These are phyloP conservation scores for Russula dissimulans DNA, from an alignment of 768 basidiomycete species.

Conservation along the genomic window DNA sequence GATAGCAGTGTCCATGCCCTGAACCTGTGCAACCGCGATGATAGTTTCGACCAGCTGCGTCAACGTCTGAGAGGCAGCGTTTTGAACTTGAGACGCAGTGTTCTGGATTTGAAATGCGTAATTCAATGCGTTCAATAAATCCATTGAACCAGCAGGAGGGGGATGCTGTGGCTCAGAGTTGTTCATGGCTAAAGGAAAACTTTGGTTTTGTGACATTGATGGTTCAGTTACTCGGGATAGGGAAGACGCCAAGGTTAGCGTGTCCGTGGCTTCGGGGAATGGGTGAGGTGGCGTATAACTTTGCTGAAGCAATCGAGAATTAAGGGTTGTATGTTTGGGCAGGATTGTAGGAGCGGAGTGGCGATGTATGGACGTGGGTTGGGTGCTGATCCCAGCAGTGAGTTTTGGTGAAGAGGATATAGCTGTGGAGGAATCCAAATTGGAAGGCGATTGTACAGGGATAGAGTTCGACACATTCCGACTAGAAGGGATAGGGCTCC, in stretches of 20 bases:
- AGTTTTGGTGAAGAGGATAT: background rate
- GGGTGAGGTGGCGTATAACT: background rate
- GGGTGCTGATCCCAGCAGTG: background rate
- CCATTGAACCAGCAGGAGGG: background rate
- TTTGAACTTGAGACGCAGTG: slow-evolving; percentile 5
- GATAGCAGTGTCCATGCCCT: slow-evolving; percentile 10
- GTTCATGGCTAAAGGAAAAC: background rate
- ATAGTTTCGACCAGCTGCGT: slow-evolving; percentile 15
- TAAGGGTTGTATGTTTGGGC: background rate
- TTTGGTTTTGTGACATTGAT: background rate
- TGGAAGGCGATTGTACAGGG: background rate
- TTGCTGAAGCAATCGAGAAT: background rate
- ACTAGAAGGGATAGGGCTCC: background rate
- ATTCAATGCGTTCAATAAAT: slow-evolving; percentile 6
- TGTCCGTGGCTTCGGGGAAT: background rate
- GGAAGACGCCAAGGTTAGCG: background rate
- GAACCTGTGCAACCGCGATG: slow-evolving; percentile 15
- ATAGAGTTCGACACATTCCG: background rate
- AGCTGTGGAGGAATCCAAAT: background rate
- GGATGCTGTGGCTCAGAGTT: background rate
- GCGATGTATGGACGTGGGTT: background rate
- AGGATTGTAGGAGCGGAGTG: background rate
- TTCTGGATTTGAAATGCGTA: slow-evolving; percentile 10
- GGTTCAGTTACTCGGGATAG: background rate
- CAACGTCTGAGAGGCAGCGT: slow-evolving; percentile 5